phyloP scores from a whole-genome alignment of 352 stramenopile genomes.

The Halophytophthora polymorphica region DNA sequence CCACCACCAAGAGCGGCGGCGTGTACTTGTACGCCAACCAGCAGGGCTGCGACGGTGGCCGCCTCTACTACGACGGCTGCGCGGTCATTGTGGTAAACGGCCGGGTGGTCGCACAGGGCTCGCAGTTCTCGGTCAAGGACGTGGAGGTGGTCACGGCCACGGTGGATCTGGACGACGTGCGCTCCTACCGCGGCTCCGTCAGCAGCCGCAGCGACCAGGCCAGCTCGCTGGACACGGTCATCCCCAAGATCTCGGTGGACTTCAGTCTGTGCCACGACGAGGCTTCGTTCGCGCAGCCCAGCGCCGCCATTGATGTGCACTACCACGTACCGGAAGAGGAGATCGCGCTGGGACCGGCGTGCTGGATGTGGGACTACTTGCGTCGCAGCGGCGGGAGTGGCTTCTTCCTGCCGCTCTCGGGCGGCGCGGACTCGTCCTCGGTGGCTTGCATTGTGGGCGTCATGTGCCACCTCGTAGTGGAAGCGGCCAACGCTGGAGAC shows the following conservation, averaged over 20 bases:
- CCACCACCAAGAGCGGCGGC: constrained; percentile 95
- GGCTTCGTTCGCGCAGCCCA: constrained; percentile 31
- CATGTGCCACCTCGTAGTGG: constrained; percentile 95
- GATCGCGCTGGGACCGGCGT: constrained; percentile 95
- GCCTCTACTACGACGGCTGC: constrained; percentile 97
- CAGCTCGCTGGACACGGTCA: constrained; percentile 59
- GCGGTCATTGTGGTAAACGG: constrained; percentile 97
- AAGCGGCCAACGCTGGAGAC: constrained; percentile 80
- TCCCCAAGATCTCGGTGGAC: constrained; percentile 69
- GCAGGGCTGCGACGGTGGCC: constrained; percentile 95
- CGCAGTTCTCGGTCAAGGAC: constrained; percentile 96
- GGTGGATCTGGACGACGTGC: constrained; percentile 97
- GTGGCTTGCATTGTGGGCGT: constrained; percentile 96
- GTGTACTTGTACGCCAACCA: constrained; percentile 99
- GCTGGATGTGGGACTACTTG: constrained; percentile 99
- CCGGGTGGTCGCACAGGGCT: constrained; percentile 93
- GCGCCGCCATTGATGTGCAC: constrained; percentile 58
- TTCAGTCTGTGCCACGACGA: constrained; percentile 81
- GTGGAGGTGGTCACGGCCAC: constrained; percentile 97
- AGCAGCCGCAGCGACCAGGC: constrained; percentile 95
- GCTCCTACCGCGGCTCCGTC: constrained; percentile 92
- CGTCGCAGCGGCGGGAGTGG: constrained; percentile 78
- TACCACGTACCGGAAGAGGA: constrained; percentile 94
- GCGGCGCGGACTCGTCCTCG: constrained; percentile 95
- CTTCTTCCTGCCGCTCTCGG: constrained; percentile 97